These are phyloP conservation scores for Trichoderma sp. DNA, from an alignment of 2,329 filamentous ascomycete species.

Conservation along the genomic window DNA sequence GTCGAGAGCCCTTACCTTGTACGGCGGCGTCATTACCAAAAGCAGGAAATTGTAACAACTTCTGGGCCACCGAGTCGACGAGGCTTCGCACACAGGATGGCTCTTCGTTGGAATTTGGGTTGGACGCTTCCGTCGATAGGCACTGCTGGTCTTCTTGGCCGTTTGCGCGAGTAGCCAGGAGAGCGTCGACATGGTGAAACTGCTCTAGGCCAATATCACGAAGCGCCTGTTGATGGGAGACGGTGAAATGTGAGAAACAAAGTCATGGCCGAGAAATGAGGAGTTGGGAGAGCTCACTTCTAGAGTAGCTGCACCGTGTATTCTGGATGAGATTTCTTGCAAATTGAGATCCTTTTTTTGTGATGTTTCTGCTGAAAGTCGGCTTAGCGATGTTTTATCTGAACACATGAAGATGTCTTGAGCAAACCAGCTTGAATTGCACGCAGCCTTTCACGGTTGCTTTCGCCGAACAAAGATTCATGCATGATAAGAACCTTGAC, in stretches of 20 bases:
- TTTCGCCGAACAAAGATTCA: slow-evolving; percentile 1
- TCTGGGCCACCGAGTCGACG: not conserved
- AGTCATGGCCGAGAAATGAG: not conserved
- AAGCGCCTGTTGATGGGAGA: slow-evolving; percentile 4
- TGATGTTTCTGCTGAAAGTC: not conserved
- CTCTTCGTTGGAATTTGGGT: not conserved
- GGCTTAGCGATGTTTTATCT: not conserved
- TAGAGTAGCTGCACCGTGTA: not conserved
- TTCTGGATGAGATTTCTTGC: not conserved
- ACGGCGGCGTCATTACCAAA: not conserved
- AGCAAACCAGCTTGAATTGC: not conserved
- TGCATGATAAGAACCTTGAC: not conserved
- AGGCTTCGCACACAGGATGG: not conserved
- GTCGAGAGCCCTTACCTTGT: not conserved
- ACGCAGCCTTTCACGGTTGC: slow-evolving; percentile 10
- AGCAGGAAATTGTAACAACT: not conserved
- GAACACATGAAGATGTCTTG: not conserved
- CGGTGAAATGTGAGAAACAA: not conserved
- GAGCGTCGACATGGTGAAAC: not conserved
- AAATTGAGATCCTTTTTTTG: not conserved
- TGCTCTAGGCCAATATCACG: not conserved
- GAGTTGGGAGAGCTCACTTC: not conserved
- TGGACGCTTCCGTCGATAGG: not conserved
- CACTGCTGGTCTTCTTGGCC: not conserved
- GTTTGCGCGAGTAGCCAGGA: not conserved